phyloP scores from a whole-genome alignment of 2,329 filamentous ascomycete species.

The Juglanconis sp. region DNA sequence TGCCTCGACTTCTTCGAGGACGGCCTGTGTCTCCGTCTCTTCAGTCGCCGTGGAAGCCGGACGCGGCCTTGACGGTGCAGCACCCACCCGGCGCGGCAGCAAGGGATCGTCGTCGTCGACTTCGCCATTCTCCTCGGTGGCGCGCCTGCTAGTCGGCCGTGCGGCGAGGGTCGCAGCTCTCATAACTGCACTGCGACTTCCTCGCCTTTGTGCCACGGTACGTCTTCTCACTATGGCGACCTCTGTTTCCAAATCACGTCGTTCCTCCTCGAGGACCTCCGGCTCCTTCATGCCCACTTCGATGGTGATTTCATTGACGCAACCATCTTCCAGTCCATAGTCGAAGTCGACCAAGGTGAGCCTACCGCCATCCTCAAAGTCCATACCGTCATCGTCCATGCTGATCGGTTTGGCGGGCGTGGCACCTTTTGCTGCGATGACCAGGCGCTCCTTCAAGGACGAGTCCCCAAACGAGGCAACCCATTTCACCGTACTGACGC shows the following conservation, averaged over 20 bases:
- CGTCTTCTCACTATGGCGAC: slow-evolving; percentile 75
- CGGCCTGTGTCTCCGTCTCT: slow-evolving; percentile 43
- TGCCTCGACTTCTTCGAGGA: slow-evolving; percentile 56
- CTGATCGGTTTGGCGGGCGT: slow-evolving; percentile 53
- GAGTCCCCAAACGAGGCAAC: slow-evolving; percentile 54
- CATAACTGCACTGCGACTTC: slow-evolving; percentile 44
- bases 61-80: slow-evolving; percentile 24
- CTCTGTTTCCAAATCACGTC: slow-evolving; percentile 70
- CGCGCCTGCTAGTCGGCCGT: slow-evolving; percentile 28
- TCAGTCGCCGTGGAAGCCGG: slow-evolving; percentile 27
- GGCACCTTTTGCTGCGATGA: slow-evolving; percentile 72
- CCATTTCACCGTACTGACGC: slow-evolving; percentile 69
- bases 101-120: slow-evolving; percentile 50
- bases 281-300: slow-evolving; percentile 71
- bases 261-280: slow-evolving; percentile 69
- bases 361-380: slow-evolving; percentile 76
- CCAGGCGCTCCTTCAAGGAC: slow-evolving; percentile 53
- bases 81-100: slow-evolving; percentile 46
- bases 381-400: slow-evolving; percentile 64
- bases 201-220: slow-evolving; percentile 64
- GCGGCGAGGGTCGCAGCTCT: slow-evolving; percentile 45
- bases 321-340: slow-evolving; percentile 55
- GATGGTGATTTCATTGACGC: slow-evolving; percentile 58
- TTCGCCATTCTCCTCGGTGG: slow-evolving; percentile 18
- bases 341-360: slow-evolving; percentile 73